phyloP scores from a whole-genome alignment of 116 monocot species.

The Zostera marina region DNA sequence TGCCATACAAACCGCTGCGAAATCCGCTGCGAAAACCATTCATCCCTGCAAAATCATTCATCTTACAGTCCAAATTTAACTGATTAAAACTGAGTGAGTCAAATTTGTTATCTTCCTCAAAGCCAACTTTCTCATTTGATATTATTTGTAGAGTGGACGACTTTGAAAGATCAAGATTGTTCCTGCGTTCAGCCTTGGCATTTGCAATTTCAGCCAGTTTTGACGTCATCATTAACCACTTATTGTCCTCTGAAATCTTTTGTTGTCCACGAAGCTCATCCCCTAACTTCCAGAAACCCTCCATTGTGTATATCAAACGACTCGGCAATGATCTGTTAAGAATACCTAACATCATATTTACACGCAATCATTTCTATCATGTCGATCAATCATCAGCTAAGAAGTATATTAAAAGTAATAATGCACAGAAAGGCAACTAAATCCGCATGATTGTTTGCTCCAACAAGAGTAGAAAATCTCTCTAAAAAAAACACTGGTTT shows the following conservation, averaged over 20 bases:
- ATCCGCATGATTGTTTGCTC: too few relatives aligned
- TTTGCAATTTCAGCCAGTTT: constrained; percentile 68
- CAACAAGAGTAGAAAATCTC: too few relatives aligned
- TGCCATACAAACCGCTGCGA: constrained; percentile 21
- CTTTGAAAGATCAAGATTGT: constrained; percentile 49
- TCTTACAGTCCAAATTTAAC: constrained; percentile 55
- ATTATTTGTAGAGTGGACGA: constrained; percentile 29
- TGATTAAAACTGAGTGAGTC: constrained; percentile 38
- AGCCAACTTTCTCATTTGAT: constrained; percentile 37
- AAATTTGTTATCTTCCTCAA: constrained; percentile 53
- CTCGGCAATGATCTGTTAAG: neutral
- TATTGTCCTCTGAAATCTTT: constrained; percentile 67
- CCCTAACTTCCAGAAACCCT: constrained; percentile 78
- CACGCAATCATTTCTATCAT: too few relatives aligned
- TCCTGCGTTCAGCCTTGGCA: constrained; percentile 37
- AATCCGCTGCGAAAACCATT: constrained; percentile 19
- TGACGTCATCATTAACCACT: constrained; percentile 75
- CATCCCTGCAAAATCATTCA: constrained; percentile 59
- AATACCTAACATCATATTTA: too few relatives aligned
- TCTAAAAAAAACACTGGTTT: too few relatives aligned
- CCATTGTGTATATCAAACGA: constrained; percentile 22
- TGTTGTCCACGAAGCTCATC: constrained; percentile 81
- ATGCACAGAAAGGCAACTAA: too few relatives aligned
- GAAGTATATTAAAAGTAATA: too few relatives aligned
- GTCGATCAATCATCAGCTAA: too few relatives aligned